Evolutionary conservation across 768 basidiomycete genomes (phyloP).

Genomic region (Suillus tomentosus): DNA sequence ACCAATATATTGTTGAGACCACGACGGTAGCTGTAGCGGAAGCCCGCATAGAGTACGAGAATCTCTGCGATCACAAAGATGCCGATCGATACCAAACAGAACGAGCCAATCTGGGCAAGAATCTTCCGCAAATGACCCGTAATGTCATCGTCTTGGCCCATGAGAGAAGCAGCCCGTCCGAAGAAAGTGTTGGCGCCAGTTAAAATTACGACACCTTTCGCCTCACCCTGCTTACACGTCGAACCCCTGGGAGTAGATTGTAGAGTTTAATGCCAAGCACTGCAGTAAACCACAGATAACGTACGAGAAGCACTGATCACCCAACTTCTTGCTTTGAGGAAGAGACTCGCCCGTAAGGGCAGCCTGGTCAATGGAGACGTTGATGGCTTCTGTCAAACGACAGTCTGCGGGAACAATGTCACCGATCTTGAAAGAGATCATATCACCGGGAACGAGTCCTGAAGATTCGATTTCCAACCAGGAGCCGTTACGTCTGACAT

Average conservation of each 20-base stretch:
- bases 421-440: constrained; percentile 98
- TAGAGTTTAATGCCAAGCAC: constrained; percentile 8
- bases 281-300: constrained; percentile 35
- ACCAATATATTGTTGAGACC: constrained; percentile 98
- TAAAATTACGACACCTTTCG: constrained; percentile 97
- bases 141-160: constrained; percentile 96
- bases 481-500: constrained; percentile 80
- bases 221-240: constrained; percentile 98
- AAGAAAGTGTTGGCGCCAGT: constrained; percentile 99
- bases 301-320: constrained; percentile 98
- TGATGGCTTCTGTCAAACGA: constrained; percentile 94
- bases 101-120: constrained; percentile 95
- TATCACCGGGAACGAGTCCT: constrained; percentile 91
- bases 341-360: constrained; percentile 97
- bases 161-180: constrained; percentile 96
- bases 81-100: constrained; percentile 96
- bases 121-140: constrained; percentile 99
- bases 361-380: constrained; percentile 98
- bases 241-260: constrained; percentile 63
- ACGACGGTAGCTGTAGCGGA: constrained; percentile 87
- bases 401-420: constrained; percentile 98
- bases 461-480: constrained; percentile 94
- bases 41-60: constrained; percentile 89
- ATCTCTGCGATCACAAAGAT: constrained; percentile 96
- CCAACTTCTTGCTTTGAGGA: constrained; percentile 87